Percentiles rank a stretch among this genome's conserved stretches.
phyloP scores from a whole-genome alignment of 2,329 filamentous ascomycete genomes.

The Colletotrichum orchidophilum region DNA sequence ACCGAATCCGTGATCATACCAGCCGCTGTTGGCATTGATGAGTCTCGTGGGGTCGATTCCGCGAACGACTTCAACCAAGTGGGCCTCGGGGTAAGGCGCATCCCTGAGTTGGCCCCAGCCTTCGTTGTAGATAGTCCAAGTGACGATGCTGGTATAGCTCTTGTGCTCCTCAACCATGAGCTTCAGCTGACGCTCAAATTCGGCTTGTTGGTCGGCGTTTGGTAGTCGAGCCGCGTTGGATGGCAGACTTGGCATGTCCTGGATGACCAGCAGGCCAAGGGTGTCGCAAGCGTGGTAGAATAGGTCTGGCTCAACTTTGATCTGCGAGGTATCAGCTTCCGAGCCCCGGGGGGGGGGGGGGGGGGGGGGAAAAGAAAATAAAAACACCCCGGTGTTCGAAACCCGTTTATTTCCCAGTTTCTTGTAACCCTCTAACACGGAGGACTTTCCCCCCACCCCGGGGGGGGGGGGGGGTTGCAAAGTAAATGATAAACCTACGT shows the following conservation, averaged over 20 bases:
- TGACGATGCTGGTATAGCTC: conserved; percentile 71
- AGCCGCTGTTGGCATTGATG: conserved; percentile 71
- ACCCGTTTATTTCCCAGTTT: too few species aligned
- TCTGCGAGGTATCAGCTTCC: conserved; percentile 47
- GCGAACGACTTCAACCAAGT: conserved; percentile 63
- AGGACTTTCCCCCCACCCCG: too few species aligned
- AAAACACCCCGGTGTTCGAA: too few species aligned
- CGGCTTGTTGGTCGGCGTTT: conserved; percentile 62
- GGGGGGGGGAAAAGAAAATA: too few species aligned
- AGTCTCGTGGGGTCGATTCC: conserved; percentile 71
- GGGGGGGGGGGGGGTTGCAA: neutral
- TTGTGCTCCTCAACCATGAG: conserved; percentile 70
- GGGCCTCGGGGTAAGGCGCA: conserved; percentile 62
- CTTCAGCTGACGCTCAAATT: conserved; percentile 72
- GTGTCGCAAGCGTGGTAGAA: conserved; percentile 76
- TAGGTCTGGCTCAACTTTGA: conserved; percentile 73
- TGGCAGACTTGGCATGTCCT: conserved; percentile 75
- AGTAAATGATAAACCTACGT: conserved; percentile 55
- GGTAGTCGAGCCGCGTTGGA: conserved; percentile 45
- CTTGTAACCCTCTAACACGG: too few species aligned
- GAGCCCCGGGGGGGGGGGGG: too few species aligned
- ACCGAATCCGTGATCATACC: conserved; percentile 74
- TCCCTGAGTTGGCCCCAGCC: conserved; percentile 71
- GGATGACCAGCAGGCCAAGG: conserved; percentile 72
- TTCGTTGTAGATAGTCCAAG: conserved; percentile 78